A percentile compares a stretch with the other conserved stretches of the same genome.
Conservation (phyloP, 495 filamentous ascomycete species). For the Daldinia grandis region DNA sequence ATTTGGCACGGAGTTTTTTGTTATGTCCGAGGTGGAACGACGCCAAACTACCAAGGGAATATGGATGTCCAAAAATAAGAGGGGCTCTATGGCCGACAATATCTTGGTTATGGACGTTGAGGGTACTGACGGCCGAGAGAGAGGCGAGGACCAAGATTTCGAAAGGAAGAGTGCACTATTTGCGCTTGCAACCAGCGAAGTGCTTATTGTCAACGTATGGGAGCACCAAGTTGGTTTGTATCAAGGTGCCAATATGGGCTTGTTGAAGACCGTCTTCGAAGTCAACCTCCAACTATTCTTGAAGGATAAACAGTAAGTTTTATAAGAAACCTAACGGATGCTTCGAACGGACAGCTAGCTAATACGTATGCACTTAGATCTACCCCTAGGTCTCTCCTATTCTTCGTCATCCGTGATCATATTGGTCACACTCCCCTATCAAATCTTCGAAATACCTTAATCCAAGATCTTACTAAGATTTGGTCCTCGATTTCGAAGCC, state of each 20-base stretch:
- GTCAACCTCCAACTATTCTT: slow-evolving; percentile 96
- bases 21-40: slow-evolving; percentile 91
- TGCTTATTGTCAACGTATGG: slow-evolving; percentile 98
- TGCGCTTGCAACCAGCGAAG: slow-evolving; percentile 95
- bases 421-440: slow-evolving; percentile 87
- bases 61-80: slow-evolving; percentile 98
- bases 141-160: slow-evolving; percentile 98
- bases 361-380: slow-evolving; percentile 64
- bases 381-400: slow-evolving; percentile 88
- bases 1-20: slow-evolving; percentile 94
- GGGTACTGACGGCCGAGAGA: slow-evolving; percentile 94
- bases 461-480: slow-evolving; percentile 88
- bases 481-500: slow-evolving; percentile 95
- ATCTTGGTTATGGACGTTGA: slow-evolving; percentile 99
- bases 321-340: background rate
- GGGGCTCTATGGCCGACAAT: slow-evolving; percentile 85
- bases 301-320: slow-evolving; percentile 85
- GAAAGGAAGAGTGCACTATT: slow-evolving; percentile 98
- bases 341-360: background rate
- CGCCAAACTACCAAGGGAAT: slow-evolving; percentile 98
- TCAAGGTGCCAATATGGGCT: slow-evolving; percentile 97
- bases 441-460: slow-evolving; percentile 86
- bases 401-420: slow-evolving; percentile 98
- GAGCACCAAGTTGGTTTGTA: slow-evolving; percentile 98
- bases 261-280: slow-evolving; percentile 98